These are phyloP conservation scores for Prunus campanulata DNA, from an alignment of 306 rosid species.

Conservation along the genomic window DNA sequence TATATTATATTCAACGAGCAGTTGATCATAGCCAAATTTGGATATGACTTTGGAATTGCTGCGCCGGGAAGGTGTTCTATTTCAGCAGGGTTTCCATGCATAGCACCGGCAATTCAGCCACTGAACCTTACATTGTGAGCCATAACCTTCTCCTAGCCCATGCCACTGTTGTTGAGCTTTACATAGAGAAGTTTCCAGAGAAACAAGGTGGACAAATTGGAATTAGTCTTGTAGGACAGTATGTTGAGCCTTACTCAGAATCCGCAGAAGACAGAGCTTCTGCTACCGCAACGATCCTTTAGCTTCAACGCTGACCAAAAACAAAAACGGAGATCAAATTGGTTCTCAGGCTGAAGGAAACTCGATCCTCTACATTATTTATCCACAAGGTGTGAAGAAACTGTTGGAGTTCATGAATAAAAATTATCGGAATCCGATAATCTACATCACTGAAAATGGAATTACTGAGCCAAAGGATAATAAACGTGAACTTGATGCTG, in stretches of 20 bases:
- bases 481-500: not conserved
- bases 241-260: constrained; percentile 27
- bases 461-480: not conserved
- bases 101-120: constrained; percentile 32
- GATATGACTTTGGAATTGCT: constrained; percentile 23
- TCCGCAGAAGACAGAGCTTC: constrained; percentile 21
- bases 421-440: constrained; percentile 11
- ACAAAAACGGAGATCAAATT: constrained; percentile 11
- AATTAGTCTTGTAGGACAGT: constrained; percentile 8
- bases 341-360: constrained; percentile 30
- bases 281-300: not conserved
- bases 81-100: not conserved
- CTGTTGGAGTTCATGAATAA: constrained; percentile 15
- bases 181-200: constrained; percentile 23
- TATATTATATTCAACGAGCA: constrained; percentile 26
- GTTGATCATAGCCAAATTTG: constrained; percentile 5
- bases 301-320: not conserved
- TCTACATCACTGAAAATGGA: constrained; percentile 24
- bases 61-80: constrained; percentile 40
- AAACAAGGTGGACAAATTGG: constrained; percentile 40
- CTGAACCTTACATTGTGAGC: constrained; percentile 27
- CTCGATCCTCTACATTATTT: not conserved
- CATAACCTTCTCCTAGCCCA: constrained; percentile 40
- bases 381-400: constrained; percentile 27
- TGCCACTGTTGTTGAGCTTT: constrained; percentile 26